Conservation (phyloP, 768 basidiomycete species). For the Pisolithus albus region DNA sequence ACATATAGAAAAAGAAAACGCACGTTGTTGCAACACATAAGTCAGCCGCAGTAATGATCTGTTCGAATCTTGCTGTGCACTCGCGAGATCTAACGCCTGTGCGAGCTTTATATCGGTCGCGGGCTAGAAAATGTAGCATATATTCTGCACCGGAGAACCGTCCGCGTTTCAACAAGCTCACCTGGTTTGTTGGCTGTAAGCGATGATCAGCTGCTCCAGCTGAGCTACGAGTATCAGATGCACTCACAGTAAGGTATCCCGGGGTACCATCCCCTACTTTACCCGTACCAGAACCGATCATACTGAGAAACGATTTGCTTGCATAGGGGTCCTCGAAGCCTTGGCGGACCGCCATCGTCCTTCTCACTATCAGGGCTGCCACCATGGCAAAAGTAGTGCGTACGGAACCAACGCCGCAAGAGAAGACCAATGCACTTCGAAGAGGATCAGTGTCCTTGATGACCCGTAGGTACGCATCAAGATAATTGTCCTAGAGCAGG, state of each 20-base stretch:
- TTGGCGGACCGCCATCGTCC: constrained; percentile 58
- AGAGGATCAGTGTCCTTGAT: constrained; percentile 76
- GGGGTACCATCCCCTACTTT: constrained; percentile 24
- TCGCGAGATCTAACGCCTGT: constrained; percentile 67
- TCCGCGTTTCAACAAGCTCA: constrained; percentile 5
- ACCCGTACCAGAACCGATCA: constrained; percentile 4
- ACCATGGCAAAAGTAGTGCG: constrained; percentile 96
- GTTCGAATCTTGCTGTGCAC: constrained; percentile 71
- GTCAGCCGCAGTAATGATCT: constrained; percentile 72
- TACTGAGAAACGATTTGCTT: constrained; percentile 24
- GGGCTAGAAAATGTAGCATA: constrained; percentile 17
- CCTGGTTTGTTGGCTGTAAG: constrained; percentile 24
- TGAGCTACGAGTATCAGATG: not conserved
- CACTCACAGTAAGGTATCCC: constrained; percentile 44
- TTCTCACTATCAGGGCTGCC: constrained; percentile 80
- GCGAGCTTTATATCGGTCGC: constrained; percentile 53
- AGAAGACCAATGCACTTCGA: constrained; percentile 81
- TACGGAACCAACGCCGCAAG: constrained; percentile 95
- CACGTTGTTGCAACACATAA: constrained; percentile 75
- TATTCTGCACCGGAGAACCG: constrained; percentile 6
- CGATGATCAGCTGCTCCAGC: constrained; percentile 2
- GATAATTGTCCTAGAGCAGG: constrained; percentile 71
- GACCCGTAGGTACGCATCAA: constrained; percentile 85
- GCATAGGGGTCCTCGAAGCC: constrained; percentile 79
- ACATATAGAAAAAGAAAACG: constrained; percentile 10